Conservation (phyloP, 306 rosid genomes). For the Inga oerstediana region DNA sequence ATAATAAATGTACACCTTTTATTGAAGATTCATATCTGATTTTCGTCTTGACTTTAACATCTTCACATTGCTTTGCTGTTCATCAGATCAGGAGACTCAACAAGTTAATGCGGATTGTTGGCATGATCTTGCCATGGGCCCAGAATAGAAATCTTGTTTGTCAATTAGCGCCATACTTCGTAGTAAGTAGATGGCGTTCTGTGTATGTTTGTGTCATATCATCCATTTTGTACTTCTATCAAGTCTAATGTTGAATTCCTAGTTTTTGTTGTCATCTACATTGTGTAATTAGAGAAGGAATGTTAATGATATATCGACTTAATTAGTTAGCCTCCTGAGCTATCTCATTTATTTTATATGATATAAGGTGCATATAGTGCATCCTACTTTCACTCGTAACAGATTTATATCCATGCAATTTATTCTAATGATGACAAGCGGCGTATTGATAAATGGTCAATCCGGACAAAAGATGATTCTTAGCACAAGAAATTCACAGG, state of each 20-base stretch:
- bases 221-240: background rate
- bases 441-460: background rate
- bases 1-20: constrained; percentile 2
- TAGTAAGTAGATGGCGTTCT: background rate
- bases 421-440: background rate
- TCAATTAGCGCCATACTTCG: constrained; percentile 9
- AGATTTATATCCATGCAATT: background rate
- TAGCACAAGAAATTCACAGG: background rate
- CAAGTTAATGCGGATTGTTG: constrained; percentile 48
- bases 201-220: background rate
- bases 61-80: background rate
- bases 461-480: background rate
- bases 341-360: background rate
- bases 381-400: background rate
- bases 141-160: constrained; percentile 34
- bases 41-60: constrained; percentile 24
- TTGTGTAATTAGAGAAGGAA: background rate
- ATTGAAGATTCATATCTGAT: constrained; percentile 14
- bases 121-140: constrained; percentile 58
- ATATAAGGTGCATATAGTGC: background rate
- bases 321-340: background rate
- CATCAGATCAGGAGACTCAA: constrained; percentile 52
- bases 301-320: background rate
- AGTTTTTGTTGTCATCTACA: background rate
- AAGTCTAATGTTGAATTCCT: background rate